These are phyloP conservation scores for Bacidia gigantensis DNA, from an alignment of 495 filamentous ascomycete species.

Conservation along the genomic window DNA sequence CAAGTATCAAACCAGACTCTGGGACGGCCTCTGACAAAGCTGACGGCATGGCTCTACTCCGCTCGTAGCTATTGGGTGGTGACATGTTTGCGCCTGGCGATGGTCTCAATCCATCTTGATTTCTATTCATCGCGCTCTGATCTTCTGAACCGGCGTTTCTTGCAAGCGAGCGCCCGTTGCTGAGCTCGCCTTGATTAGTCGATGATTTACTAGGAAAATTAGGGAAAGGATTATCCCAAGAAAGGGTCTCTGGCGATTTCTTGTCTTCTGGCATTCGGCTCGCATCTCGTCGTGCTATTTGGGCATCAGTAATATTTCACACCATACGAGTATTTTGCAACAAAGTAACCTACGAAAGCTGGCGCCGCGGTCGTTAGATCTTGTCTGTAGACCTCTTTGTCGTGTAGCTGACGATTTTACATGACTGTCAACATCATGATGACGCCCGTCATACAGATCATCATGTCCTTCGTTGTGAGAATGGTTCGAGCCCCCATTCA, in stretches of 20 bases:
- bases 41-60: slow-evolving; percentile 18
- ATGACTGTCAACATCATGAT: neutral
- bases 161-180: slow-evolving; percentile 9
- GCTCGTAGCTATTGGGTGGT: neutral
- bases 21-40: slow-evolving; percentile 8
- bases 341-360: neutral
- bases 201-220: slow-evolving; percentile 42
- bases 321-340: neutral
- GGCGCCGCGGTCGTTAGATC: neutral
- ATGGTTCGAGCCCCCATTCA: no score
- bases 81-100: neutral
- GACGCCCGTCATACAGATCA: no score
- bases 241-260: slow-evolving; percentile 32
- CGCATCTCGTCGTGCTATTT: slow-evolving; percentile 1
- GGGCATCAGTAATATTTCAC: neutral
- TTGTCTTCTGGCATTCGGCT: slow-evolving; percentile 24
- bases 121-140: slow-evolving; percentile 43
- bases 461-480: no score
- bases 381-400: neutral
- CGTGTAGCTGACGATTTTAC: neutral
- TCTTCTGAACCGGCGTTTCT: slow-evolving; percentile 34
- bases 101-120: neutral
- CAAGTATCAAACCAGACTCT: neutral
- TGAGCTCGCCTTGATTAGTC: slow-evolving; percentile 18
- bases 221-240: slow-evolving; percentile 59